Base-by-base conservation (phyloP, 2,329 filamentous ascomycete genomes). In the Trichoderma brevicompactum region DNA sequence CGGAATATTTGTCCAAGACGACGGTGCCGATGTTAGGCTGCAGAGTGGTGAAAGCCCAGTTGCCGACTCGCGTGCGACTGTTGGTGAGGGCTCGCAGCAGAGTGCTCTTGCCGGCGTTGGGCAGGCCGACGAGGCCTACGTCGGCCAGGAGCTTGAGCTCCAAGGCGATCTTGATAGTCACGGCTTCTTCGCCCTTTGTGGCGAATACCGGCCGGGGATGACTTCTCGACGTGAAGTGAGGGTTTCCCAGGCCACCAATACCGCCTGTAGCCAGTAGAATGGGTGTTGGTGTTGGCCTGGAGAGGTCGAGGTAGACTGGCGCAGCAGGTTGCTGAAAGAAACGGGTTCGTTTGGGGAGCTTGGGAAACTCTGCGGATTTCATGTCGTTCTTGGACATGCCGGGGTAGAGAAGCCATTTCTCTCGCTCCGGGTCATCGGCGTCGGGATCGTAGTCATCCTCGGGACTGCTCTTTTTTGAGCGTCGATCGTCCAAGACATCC, bases 11-110 rank as follows among this genome's bases (percentile, higher is more conserved):
- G 76, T 99, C 95, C 10, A 99, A 85, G 13, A 98, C 90, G 7
- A 99, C 92, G 0, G 95, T 99, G 58, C 95, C 95, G 63, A 99
- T 96, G 71, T 96, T 97, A 2, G 95, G 95, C 70, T 94, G 90
- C 8, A 99, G 83, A 0, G 95, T 99, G 3, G 95, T 99, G 76
- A 99, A 99, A 9, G 93, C 94, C 95, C 95, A 99, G 75, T 91
- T 89, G 46, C 95, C 95, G 36, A 99, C 88, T 44, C 95, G 87
- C 1, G 95, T 92, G 66, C 93, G 89, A 75, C 92, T 96, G 76
- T 94, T 94, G 72, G 89, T 96, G 71, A 99, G 81, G 3, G 94
- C 89, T 17, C 95, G 89, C 15, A 98, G 84, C 1, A 99, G 83
- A 0, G 95, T 98, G 74, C 92, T 96, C 79, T 99, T 99, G 8